Conservation (phyloP, 495 filamentous ascomycete species). For the Cercophora scortea region DNA sequence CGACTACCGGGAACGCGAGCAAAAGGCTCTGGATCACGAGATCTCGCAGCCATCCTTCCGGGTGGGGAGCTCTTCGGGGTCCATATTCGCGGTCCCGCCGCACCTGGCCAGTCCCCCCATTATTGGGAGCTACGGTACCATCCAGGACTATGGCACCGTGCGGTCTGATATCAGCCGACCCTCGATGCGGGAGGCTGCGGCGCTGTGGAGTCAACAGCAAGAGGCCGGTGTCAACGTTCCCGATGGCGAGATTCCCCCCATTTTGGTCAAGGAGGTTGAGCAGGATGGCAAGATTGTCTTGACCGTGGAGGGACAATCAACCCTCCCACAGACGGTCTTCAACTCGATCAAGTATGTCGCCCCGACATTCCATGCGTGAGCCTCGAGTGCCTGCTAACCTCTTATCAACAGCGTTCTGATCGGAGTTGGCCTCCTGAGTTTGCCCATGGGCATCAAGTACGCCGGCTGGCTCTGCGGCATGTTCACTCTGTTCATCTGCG, state of each 20-base stretch:
- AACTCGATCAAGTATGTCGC: conserved; percentile 82
- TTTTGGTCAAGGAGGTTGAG: conserved; percentile 80
- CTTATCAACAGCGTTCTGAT: conserved; percentile 56
- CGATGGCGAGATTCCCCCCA: conserved; percentile 64
- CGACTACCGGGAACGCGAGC: conserved; percentile 30
- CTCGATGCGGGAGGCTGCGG: conserved; percentile 62
- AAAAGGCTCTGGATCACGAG: conserved; percentile 33
- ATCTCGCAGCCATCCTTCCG: conserved; percentile 21
- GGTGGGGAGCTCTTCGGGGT: conserved; percentile 28
- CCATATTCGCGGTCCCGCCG: conserved; percentile 55
- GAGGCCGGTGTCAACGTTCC: conserved; percentile 32
- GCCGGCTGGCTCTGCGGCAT: conserved; percentile 87
- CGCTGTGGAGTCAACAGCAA: conserved; percentile 66
- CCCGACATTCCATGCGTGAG: not conserved
- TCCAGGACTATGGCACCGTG: conserved; percentile 63
- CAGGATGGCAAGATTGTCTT: conserved; percentile 80
- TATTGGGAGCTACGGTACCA: conserved; percentile 61
- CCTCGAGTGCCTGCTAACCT: not conserved
- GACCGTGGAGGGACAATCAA: conserved; percentile 83
- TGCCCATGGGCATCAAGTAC: conserved; percentile 85
- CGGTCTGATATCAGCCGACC: conserved; percentile 58
- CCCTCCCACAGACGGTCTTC: conserved; percentile 90
- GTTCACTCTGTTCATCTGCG: conserved; percentile 62
- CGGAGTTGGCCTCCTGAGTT: conserved; percentile 79
- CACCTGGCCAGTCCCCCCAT: conserved; percentile 54